Evolutionary conservation across 176 grass and related monocot species (phyloP), one percentile per base, ranked within the genome.

Genomic region (Triticum dicoccoides): DNA sequence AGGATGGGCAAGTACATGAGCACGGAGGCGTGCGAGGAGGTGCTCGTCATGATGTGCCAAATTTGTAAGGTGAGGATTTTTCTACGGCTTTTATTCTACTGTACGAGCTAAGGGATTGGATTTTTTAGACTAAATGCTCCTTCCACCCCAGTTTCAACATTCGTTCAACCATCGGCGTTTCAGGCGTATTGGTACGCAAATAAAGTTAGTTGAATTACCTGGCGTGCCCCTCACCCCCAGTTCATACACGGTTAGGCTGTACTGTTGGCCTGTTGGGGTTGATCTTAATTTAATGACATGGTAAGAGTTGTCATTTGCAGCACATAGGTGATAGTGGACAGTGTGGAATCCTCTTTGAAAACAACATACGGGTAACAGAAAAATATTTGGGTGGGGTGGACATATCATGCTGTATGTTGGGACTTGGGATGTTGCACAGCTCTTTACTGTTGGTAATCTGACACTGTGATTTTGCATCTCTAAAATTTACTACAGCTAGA

Each of bases 41-140:
- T 90, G 67, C 87, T 94, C 15, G 4, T 86, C 71, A 90, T 92
- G 92, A 94, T 94, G 89, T 76, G 44, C 84, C 78, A 88, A 77
- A 68, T 91, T 65, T 94, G 92, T 76, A 94, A 94, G 78, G 92
- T 92, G 49, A 35, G 74, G 3, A 14, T 24, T 44, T 58, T 73
- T 41, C 32, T 27, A 81, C 1, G 21, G 32, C 18, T 61, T 21
- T 24, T 35, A 65, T 47, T 32, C 17, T 33, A 11, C 44, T 47
- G 44, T 47, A 47, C 9, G 11, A 39, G 34, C 18, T n/a, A 11
- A 11, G 4, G 9, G 32, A 71, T 39, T 75, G 1, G 8, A 52
- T 63, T 25, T 25, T 63, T 23, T 59, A 21, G 44, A 27, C 13
- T 30, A 56, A 17, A 27, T 30, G 45, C 8, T 18, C 66, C 32